These are phyloP conservation scores for Drosera capensis DNA, from an alignment of 148 eudicot species.

Conservation along the genomic window DNA sequence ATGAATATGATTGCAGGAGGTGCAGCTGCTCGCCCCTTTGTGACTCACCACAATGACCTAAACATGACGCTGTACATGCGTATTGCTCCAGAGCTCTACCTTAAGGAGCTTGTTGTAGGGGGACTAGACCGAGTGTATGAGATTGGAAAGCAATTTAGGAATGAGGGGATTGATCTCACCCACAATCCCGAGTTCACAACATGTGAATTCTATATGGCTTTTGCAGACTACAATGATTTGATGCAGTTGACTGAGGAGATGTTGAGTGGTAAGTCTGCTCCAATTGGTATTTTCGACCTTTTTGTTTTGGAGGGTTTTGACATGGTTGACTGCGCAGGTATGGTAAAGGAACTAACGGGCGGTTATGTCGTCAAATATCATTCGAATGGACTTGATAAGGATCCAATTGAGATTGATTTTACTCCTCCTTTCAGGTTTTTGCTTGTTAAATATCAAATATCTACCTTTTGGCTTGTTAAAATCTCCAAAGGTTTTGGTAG, in stretches of 20 bases:
- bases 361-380: conserved; percentile 72
- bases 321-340: conserved; percentile 27
- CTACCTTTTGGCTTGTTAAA: too few relatives aligned
- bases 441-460: too few relatives aligned
- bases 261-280: conserved; percentile 59
- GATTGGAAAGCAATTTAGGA: conserved; percentile 91
- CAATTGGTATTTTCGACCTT: too few relatives aligned
- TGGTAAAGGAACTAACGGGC: conserved; percentile 90
- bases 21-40: conserved; percentile 99
- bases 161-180: conserved; percentile 93
- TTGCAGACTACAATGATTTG: conserved; percentile 88
- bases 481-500: neutral
- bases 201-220: conserved; percentile 96
- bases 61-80: conserved; percentile 90
- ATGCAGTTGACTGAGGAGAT: conserved; percentile 82
- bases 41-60: conserved; percentile 86
- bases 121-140: conserved; percentile 93
- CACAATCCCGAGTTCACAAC: conserved; percentile 98
- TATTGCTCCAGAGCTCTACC: conserved; percentile 89
- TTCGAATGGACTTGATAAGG: conserved; percentile 65
- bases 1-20: conserved; percentile 99
- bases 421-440: conserved; percentile 99
- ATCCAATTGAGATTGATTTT: conserved; percentile 86
- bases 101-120: conserved; percentile 87
- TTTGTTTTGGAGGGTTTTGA: neutral